Evolutionary conservation across 257 asterid genomes (phyloP), one percentile per base, ranked within the genome.

Genomic region (Solanum commersonii): DNA sequence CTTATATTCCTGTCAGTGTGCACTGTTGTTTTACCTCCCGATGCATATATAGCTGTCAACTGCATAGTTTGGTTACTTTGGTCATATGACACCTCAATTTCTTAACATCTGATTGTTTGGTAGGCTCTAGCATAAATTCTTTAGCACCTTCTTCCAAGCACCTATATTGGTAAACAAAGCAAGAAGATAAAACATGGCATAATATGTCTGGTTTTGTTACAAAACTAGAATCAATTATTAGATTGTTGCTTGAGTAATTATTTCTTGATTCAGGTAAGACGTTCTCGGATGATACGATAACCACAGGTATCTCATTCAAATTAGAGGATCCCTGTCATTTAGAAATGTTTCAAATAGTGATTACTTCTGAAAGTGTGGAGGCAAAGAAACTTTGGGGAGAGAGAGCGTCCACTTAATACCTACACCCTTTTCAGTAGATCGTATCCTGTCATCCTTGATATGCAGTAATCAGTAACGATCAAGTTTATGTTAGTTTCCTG

Each of bases 361-460:
- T 74, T 20, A 73, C 29, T 34, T 73, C 81, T 34, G 27, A 73
- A 34, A 34, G 4, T 73, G 27, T 74, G 49, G 49, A 35, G 52
- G 56, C 83, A 37, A 74, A 37, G 49, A 76, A 42, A 42, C 20
- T n/a, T 42, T 78, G 35, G 84, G 29, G 83, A 37, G 84, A 42
- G 60, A 78, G 23, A 40, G 84, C 8, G 63, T 78, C 35, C 4
- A 34, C 38, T 56, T 40, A 71, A 27, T 84, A 93, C 94, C 92
- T 91, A 91, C 49, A 93, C 73, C 83, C 83, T 90, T 88, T 90
- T 89, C 5, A 93, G 92, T 38, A 93, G 91, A 33, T 93, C 92
- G 35, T 89, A 90, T n/a, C 93, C 95, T 31, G 90, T 89, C 91
- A 91, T 93, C 84, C 92, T 91, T 27, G 94, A 93, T 93, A 93